Conservation (phyloP, 2,329 filamentous ascomycete species). For the Aureobasidium melanogenum region DNA sequence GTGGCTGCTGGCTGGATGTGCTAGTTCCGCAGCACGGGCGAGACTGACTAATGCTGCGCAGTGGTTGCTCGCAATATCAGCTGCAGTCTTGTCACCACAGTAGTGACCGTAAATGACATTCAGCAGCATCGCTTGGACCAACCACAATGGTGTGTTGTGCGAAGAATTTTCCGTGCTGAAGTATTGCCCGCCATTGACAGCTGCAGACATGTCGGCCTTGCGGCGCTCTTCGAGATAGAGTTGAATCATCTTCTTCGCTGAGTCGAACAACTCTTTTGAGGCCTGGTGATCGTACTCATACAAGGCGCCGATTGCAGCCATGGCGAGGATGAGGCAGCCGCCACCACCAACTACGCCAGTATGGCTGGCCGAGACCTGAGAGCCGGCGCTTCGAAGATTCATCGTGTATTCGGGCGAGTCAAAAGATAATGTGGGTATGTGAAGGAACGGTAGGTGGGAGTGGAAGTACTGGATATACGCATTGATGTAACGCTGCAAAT, state of each 20-base stretch:
- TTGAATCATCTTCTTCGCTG: conserved; percentile 91
- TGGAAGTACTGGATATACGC: conserved; percentile 90
- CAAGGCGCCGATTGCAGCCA: conserved; percentile 77
- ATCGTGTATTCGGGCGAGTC: conserved; percentile 62
- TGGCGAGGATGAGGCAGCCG: conserved; percentile 77
- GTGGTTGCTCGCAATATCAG: conserved; percentile 87
- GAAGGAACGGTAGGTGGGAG: conserved; percentile 88
- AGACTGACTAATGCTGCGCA: conserved; percentile 85
- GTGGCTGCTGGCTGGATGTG: conserved; percentile 36
- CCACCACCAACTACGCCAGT: conserved; percentile 61
- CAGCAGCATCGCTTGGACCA: conserved; percentile 93
- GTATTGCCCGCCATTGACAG: conserved; percentile 38
- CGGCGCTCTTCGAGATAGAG: conserved; percentile 85
- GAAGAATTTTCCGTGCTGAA: conserved; percentile 31
- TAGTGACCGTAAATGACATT: conserved; percentile 96
- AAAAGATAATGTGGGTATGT: conserved; percentile 85
- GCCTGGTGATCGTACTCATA: conserved; percentile 77
- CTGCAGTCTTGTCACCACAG: conserved; percentile 81
- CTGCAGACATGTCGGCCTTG: conserved; percentile 67
- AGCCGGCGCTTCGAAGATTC: conserved; percentile 49
- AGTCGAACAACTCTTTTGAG: conserved; percentile 81
- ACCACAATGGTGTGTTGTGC: conserved; percentile 72
- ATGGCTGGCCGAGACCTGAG: conserved; percentile 42
- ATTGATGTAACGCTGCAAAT: conserved; percentile 82
- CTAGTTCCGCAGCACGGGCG: conserved; percentile 76